phyloP scores from a whole-genome alignment of 2,329 filamentous ascomycete species.

The Aspergillus sp. region DNA sequence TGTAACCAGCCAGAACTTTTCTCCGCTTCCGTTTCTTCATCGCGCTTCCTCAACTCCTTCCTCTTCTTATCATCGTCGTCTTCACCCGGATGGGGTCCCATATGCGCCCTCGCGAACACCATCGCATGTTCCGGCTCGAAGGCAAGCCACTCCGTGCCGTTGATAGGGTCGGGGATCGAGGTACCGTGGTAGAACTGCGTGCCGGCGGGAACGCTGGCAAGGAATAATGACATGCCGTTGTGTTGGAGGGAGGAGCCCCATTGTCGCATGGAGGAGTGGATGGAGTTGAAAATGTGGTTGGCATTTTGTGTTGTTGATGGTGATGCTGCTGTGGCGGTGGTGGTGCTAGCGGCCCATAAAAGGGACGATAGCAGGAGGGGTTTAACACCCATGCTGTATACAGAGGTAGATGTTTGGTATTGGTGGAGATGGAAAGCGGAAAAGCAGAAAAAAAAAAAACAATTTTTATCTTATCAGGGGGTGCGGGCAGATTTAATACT shows the following conservation, averaged over 20 bases:
- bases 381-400: not conserved
- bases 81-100: constrained; percentile 14
- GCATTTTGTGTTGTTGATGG: constrained; percentile 49
- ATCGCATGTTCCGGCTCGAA: constrained; percentile 76
- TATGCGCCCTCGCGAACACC: constrained; percentile 54
- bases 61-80: not conserved
- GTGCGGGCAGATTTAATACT: too few species aligned
- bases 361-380: constrained; percentile 1
- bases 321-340: not conserved
- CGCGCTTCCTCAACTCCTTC: not conserved
- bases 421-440: not conserved
- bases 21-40: not conserved
- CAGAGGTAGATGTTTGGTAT: too few species aligned
- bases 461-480: too few species aligned
- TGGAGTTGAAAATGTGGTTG: constrained; percentile 69
- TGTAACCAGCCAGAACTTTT: constrained; percentile 61
- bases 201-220: constrained; percentile 64
- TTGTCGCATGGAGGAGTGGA: constrained; percentile 72
- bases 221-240: constrained; percentile 73
- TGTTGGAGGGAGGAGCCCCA: constrained; percentile 73
- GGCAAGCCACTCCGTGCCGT: constrained; percentile 68
- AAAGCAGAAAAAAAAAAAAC: too few species aligned
- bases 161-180: constrained; percentile 47
- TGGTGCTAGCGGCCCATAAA: not conserved
- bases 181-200: constrained; percentile 70